Evolutionary conservation across 1,284 basidiomycete genomes (phyloP).

Genomic region (Peniophora sp.): DNA sequence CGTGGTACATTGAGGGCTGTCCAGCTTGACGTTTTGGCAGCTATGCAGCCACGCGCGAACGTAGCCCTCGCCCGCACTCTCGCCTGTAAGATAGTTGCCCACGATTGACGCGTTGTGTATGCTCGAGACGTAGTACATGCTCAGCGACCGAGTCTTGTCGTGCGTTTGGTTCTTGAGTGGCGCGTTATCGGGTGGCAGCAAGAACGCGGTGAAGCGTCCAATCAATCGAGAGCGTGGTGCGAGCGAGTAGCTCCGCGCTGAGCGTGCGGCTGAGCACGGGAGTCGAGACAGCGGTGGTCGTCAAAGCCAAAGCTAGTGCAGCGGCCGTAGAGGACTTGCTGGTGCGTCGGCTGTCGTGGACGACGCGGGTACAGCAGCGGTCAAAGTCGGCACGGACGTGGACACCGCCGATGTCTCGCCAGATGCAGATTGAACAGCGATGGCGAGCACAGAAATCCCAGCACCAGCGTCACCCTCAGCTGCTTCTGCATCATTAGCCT

Average conservation of each 20-base stretch:
- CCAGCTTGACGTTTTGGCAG: conserved; percentile 90
- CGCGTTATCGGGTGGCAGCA: conserved; percentile 63
- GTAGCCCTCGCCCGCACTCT: conserved; percentile 93
- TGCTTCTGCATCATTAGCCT: too few relatives aligned
- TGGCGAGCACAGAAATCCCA: too few relatives aligned
- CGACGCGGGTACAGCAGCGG: too few relatives aligned
- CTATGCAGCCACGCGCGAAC: conserved; percentile 87
- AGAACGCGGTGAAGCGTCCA: conserved; percentile 69
- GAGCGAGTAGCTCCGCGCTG: conserved; percentile 16
- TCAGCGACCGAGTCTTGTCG: conserved; percentile 77
- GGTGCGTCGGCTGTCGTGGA: not conserved
- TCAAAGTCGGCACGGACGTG: too few relatives aligned
- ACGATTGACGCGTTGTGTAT: conserved; percentile 98
- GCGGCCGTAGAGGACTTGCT: conserved; percentile 6
- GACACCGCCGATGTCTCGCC: too few relatives aligned
- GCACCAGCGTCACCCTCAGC: too few relatives aligned
- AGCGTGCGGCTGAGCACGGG: conserved; percentile 2
- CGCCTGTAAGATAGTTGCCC: conserved; percentile 89
- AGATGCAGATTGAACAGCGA: too few relatives aligned
- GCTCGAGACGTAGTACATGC: conserved; percentile 88
- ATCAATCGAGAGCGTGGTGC: conserved; percentile 32
- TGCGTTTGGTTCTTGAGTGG: conserved; percentile 45
- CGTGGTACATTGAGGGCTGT: conserved; percentile 87
- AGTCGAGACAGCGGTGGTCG: too few relatives aligned
- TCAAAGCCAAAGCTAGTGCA: too few relatives aligned